Conservation (phyloP, 495 filamentous ascomycete species). For the Jackrogersella multiformis region DNA sequence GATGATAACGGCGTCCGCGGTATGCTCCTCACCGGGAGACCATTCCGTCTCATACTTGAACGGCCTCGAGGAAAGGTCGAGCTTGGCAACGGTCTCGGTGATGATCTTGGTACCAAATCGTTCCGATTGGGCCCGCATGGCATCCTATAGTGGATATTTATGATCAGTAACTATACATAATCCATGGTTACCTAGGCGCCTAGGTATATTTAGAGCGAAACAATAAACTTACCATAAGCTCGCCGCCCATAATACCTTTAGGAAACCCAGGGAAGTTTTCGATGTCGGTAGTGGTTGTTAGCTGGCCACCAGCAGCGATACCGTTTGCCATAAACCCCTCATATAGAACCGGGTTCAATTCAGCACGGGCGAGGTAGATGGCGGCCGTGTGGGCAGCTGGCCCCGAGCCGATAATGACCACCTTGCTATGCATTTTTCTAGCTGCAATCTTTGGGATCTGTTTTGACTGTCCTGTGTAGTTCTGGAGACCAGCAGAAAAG, state of each 20-base stretch:
- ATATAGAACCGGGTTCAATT: conserved; percentile 91
- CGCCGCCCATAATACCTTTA: conserved; percentile 80
- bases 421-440: conserved; percentile 80
- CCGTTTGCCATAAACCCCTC: conserved; percentile 98
- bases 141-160: conserved; percentile 62
- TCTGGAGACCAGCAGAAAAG: conserved; percentile 68
- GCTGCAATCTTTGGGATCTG: conserved; percentile 57
- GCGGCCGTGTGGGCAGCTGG: conserved; percentile 97
- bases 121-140: conserved; percentile 90
- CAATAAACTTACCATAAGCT: conserved; percentile 74
- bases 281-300: conserved; percentile 97
- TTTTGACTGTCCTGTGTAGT: conserved; percentile 69
- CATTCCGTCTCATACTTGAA: conserved; percentile 94
- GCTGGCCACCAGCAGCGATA: conserved; percentile 92
- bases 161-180: conserved; percentile 21
- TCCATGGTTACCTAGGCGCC: not conserved
- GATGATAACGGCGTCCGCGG: conserved; percentile 90
- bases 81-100: conserved; percentile 86
- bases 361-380: conserved; percentile 92
- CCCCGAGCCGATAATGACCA: conserved; percentile 91
- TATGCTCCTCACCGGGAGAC: conserved; percentile 77
- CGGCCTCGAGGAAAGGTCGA: conserved; percentile 84
- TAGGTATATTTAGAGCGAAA: not conserved
- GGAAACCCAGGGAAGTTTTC: conserved; percentile 98
- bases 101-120: conserved; percentile 92